Evolutionary conservation across 257 asterid genomes (phyloP).

Genomic region (Voacanga thouarsii): DNA sequence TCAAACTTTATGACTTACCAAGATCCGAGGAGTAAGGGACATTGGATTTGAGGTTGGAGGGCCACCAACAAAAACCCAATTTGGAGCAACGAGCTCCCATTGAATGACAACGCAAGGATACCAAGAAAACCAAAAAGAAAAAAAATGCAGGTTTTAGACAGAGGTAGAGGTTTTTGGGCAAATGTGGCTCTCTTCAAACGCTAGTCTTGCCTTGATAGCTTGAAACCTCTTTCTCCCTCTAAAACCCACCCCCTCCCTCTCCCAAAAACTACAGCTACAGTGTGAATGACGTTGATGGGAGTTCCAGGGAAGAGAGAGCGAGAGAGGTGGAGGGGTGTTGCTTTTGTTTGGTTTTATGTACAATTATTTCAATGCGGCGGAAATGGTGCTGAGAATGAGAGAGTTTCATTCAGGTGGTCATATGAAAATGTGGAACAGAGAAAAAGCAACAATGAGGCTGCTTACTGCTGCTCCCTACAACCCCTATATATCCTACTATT

Average conservation of each 20-base stretch:
- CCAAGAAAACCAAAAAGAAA: background rate
- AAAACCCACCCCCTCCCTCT: background rate
- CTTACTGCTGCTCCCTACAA: background rate
- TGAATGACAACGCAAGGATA: background rate
- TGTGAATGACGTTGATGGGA: slow-evolving; percentile 6
- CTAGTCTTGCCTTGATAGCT: slow-evolving; percentile 2
- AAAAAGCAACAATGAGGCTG: background rate
- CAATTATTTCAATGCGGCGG: background rate
- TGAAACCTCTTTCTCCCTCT: slow-evolving; percentile 5
- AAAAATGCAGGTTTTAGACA: background rate
- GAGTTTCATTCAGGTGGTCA: slow-evolving; percentile 19
- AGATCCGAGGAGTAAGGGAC: slow-evolving; percentile 33
- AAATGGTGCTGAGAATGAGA: background rate
- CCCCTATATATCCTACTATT: background rate
- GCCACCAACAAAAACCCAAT: slow-evolving; percentile 36
- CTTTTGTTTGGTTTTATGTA: background rate
- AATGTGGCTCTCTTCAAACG: background rate
- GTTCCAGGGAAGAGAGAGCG: slow-evolving; percentile 9
- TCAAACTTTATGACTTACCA: slow-evolving; percentile 15
- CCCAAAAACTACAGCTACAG: background rate
- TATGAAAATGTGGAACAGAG: background rate
- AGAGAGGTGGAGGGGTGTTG: background rate
- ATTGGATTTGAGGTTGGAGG: slow-evolving; percentile 36
- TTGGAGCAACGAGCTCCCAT: slow-evolving; percentile 55
- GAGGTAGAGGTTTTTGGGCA: background rate